Evolutionary conservation across 371 early-diverging fungal species (phyloP), one percentile per base, ranked within the genome.

Genomic region (Actinomortierella wolfii): DNA sequence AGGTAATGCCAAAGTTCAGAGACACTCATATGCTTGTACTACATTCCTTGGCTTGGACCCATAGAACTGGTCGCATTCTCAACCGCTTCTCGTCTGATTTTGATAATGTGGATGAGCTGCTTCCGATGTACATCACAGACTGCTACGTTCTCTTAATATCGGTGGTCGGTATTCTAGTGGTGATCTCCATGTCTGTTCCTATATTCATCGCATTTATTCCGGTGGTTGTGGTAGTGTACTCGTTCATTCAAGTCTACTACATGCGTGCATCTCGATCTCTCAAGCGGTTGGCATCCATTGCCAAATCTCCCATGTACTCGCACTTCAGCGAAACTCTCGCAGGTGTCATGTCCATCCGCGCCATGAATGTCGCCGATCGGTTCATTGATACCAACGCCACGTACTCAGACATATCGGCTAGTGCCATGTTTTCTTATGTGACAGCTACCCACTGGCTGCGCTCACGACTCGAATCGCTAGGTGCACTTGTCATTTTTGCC

Each of bases 1-100:
- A 6, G 34, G 34, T 34, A 34, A 4, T 34, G 34, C 34, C 34
- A 34, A 6, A 11, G 4, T 34, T 34, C 34, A 6, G 11, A 34
- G 7, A 34, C 11, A 11, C 4, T 34, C 34, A 6, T 11, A 6
- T 11, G 4, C 34, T 34, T 11, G 4, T 11, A 6, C 34, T 34
- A 4, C 34, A 6, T 34, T 11, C 11, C 34, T 34, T 11, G 7
- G 7, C 34, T 34, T 17, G 4, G 17, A 8, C 45, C 20, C 4
- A 4, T 46, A 68, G 68, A 26, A 43, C 43, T 17, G 96, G 96
- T 20, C 86, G 93, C 45, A 88, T 95, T 42, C 66, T 96, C 45
- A 89, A 94, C 60, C 81, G 92, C 60, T 96, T 97, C 76, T 90
- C 94, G 59, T 89, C 92, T 45, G 94, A 97, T 76, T 84, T 94